These are phyloP conservation scores for Candida nemodendra DNA, from an alignment of 805 yeast genomes.

Conservation along the genomic window DNA sequence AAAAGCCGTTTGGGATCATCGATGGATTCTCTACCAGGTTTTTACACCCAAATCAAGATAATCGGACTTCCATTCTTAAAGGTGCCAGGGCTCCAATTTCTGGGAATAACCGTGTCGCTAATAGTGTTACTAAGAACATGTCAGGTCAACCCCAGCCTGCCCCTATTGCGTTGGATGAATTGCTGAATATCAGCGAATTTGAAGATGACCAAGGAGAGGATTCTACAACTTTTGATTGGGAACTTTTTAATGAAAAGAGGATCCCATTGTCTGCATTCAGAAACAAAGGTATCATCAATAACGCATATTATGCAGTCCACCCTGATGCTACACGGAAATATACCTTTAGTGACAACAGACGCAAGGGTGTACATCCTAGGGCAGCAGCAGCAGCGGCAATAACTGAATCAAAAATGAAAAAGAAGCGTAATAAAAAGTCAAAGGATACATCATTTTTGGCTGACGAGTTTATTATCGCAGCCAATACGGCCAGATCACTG, in stretches of 20 bases:
- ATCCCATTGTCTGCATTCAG: constrained; percentile 90
- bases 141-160: constrained; percentile 11
- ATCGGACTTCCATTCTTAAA: constrained; percentile 25
- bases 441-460: constrained; percentile 24
- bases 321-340: constrained; percentile 25
- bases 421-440: constrained; percentile 30
- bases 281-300: constrained; percentile 57
- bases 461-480: constrained; percentile 24
- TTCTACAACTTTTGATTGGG: constrained; percentile 22
- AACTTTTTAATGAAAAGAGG: constrained; percentile 37
- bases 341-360: constrained; percentile 22
- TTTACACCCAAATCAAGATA: constrained; percentile 46
- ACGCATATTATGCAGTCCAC: constrained; percentile 15
- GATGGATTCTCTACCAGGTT: constrained; percentile 93
- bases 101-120: not conserved
- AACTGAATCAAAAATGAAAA: constrained; percentile 28
- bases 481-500: constrained; percentile 17
- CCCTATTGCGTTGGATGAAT: constrained; percentile 62
- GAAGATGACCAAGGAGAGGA: constrained; percentile 69
- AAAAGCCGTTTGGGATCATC: constrained; percentile 86
- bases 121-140: constrained; percentile 5
- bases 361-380: constrained; percentile 10
- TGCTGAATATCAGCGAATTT: constrained; percentile 82
- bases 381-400: constrained; percentile 16
- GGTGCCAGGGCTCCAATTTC: constrained; percentile 15